These are phyloP conservation scores for Eucalyptus erythrocorys DNA, from an alignment of 345 rosid genomes.

Conservation along the genomic window DNA sequence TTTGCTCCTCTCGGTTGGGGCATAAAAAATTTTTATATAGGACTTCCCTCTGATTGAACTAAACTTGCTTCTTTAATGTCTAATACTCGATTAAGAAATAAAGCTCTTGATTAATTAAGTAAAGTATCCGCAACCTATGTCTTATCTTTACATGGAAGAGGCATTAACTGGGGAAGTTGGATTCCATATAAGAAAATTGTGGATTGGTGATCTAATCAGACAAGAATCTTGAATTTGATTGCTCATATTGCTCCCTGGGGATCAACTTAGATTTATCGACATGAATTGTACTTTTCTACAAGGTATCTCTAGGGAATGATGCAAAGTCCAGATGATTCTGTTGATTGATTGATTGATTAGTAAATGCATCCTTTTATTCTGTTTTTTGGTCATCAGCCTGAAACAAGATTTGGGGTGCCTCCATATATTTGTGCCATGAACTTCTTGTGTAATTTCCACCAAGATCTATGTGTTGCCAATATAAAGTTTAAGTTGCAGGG, in stretches of 20 bases:
- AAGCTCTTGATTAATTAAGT: not conserved
- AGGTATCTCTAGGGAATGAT: not conserved
- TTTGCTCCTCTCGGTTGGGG: not conserved
- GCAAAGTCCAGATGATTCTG: not conserved
- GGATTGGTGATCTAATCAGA: not conserved
- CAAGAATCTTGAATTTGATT: not conserved
- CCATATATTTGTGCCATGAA: not conserved
- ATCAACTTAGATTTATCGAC: not conserved
- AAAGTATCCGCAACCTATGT: not conserved
- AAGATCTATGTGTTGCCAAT: not conserved
- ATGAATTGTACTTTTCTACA: not conserved
- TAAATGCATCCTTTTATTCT: not conserved
- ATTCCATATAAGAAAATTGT: not conserved
- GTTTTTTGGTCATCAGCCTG: not conserved
- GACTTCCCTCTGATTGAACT: not conserved
- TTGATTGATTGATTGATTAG: not conserved
- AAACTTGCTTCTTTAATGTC: not conserved
- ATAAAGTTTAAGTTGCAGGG: not conserved
- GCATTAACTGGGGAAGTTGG: not conserved
- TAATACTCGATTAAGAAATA: not conserved
- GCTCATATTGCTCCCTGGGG: not conserved
- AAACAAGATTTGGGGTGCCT: not conserved
- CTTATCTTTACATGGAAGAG: not conserved
- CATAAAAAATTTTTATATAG: not conserved
- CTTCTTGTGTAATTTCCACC: not conserved